Conservation (phyloP, 306 rosid genomes). For the Abrus pulchellus region DNA sequence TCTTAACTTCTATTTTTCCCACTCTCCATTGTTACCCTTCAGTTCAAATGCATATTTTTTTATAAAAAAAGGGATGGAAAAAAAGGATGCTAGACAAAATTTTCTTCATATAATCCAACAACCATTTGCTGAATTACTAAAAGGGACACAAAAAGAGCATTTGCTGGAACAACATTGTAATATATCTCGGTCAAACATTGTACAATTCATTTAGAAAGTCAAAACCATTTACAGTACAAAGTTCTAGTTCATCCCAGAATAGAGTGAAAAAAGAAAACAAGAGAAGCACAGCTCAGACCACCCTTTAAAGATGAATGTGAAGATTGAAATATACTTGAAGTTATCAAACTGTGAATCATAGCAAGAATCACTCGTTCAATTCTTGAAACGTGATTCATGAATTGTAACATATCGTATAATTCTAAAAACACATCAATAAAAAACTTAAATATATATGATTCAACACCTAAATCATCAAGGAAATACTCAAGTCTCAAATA, state of each 20-base stretch:
- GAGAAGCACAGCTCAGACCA: conserved; percentile 29
- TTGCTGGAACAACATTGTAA: background rate
- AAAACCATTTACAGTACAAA: conserved; percentile 26
- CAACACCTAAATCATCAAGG: conserved; percentile 8
- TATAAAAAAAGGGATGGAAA: background rate
- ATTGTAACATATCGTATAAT: background rate
- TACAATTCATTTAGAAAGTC: conserved; percentile 25
- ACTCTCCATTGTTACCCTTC: conserved; percentile 35
- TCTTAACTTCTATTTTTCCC: conserved; percentile 35
- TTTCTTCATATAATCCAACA: background rate
- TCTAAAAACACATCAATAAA: background rate
- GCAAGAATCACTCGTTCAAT: conserved; percentile 4
- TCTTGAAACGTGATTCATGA: background rate
- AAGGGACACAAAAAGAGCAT: conserved; percentile 4
- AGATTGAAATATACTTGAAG: background rate
- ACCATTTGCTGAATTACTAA: conserved; percentile 4
- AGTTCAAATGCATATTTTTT: conserved; percentile 18
- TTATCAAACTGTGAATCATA: background rate
- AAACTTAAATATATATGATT: conserved; percentile 1
- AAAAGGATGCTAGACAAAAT: background rate
- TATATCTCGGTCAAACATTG: background rate
- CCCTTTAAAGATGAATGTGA: background rate
- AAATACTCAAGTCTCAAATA: conserved; percentile 22
- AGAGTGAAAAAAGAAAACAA: conserved; percentile 13
- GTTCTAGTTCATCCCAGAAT: background rate